Evolutionary conservation across 768 basidiomycete genomes (phyloP), one percentile per base, ranked within the genome.

Genomic region (Zangia roseola): DNA sequence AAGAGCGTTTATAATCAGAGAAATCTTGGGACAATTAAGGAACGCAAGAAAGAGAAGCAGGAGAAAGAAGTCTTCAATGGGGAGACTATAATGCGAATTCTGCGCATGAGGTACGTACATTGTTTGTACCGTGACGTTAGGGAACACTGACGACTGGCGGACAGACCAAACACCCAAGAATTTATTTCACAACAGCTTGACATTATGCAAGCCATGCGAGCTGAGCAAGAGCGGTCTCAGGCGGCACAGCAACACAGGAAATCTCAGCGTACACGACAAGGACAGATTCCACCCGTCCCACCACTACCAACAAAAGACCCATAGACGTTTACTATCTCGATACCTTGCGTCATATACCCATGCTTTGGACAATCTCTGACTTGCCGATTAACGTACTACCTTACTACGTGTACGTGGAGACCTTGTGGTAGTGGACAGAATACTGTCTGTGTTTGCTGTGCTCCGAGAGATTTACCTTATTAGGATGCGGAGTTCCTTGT

Each of bases 11-110:
- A 92, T 55, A 75, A 84, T 12, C 94, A 95, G 60, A 83, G 93
- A 41, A 99, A 97, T 67, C 80, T 98, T 6, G 95, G 95, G 10
- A 99, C 97, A 7, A 98, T 99, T 67, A 86, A 86, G 68, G 84
- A 94, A 59, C 81, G 92, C 54, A 97, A 97, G 78, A 83, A 83
- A 67, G 91, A 95, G 74, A 80, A 83, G 63, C 76, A 91, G 58
- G 81, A 91, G 68, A 83, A 86, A 51, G 85, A 88, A 49, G 77
- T 79, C 4, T 84, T 84, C 49, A 80, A 71, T 47, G 91, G 89
- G 43, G 93, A 98, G 71, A 92, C 88, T 31, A 97, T 98, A 50
- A 82, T 99, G 76, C 77, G 93, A 49, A 94, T 99, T 55, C 74
- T 99, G 35, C 81, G 97, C 26, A 98, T 98, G 95, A 79, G 94